These are phyloP conservation scores for Tilletiaria anomala DNA, from an alignment of 1,284 basidiomycete species.

Conservation along the genomic window DNA sequence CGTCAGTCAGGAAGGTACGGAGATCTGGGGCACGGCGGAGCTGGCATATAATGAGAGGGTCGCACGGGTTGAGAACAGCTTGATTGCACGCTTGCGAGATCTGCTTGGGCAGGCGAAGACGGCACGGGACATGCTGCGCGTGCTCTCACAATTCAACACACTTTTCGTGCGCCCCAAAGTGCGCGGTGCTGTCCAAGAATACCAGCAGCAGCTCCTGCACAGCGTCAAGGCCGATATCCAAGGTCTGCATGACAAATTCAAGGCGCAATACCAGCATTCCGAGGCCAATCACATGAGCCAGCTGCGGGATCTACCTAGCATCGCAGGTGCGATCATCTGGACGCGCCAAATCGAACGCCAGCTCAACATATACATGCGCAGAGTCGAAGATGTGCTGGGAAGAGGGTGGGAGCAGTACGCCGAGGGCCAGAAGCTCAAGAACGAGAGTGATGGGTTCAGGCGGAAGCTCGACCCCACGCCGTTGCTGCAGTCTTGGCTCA, in stretches of 20 bases:
- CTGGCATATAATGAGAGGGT: constrained; percentile 95
- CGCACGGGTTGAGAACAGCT: constrained; percentile 92
- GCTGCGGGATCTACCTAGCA: constrained; percentile 89
- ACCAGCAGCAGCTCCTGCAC: constrained; percentile 59
- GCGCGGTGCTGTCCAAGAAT: constrained; percentile 85
- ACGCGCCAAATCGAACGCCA: constrained; percentile 95
- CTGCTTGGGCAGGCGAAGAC: constrained; percentile 87
- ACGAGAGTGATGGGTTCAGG: constrained; percentile 77
- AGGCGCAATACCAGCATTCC: constrained; percentile 76
- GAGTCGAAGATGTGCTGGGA: constrained; percentile 96
- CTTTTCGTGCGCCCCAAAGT: constrained; percentile 87
- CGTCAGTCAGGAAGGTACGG: constrained; percentile 68
- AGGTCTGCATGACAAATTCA: constrained; percentile 70
- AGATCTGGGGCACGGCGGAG: constrained; percentile 94
- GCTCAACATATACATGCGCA: constrained; percentile 90
- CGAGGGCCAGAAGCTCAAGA: constrained; percentile 93
- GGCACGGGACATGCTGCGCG: constrained; percentile 97
- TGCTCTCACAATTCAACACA: constrained; percentile 96
- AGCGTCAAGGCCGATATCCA: constrained; percentile 91
- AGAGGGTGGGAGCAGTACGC: constrained; percentile 97
- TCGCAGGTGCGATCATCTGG: constrained; percentile 96
- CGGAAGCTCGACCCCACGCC: constrained; percentile 88
- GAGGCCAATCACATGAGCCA: constrained; percentile 97
- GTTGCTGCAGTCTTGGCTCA: constrained; percentile 89
- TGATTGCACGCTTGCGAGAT: constrained; percentile 82